phyloP scores from a whole-genome alignment of 2,329 filamentous ascomycete species.

The Coniochaeta prunicola region DNA sequence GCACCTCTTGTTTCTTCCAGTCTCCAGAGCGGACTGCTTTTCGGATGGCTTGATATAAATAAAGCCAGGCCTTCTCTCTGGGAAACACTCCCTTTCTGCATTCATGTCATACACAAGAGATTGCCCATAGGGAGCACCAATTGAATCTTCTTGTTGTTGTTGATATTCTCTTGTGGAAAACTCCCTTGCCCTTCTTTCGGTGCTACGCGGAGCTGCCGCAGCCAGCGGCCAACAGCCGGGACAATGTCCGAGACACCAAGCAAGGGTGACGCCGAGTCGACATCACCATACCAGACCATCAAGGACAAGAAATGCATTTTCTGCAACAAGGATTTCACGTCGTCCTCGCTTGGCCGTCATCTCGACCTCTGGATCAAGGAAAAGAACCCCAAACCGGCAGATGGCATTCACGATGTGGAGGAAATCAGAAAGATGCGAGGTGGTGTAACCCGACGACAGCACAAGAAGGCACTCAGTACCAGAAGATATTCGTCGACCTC shows the following conservation, averaged over 20 bases:
- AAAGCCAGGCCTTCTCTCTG: neutral
- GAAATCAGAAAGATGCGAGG: slow-evolving; percentile 79
- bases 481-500: slow-evolving; percentile 54
- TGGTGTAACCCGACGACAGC: slow-evolving; percentile 78
- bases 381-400: slow-evolving; percentile 80
- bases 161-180: neutral
- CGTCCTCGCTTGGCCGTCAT: slow-evolving; percentile 86
- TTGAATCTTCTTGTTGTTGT: neutral
- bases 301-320: slow-evolving; percentile 90
- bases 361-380: slow-evolving; percentile 91
- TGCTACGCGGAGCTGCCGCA: neutral
- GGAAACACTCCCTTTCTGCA: neutral
- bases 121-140: neutral
- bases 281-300: slow-evolving; percentile 28
- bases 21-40: neutral
- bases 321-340: slow-evolving; percentile 85
- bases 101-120: neutral
- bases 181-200: neutral
- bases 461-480: slow-evolving; percentile 52
- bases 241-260: slow-evolving; percentile 2
- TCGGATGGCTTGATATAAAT: slow-evolving; percentile 1
- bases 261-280: neutral
- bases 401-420: slow-evolving; percentile 85
- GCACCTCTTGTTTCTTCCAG: neutral
- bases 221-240: neutral